A percentile compares a stretch with the other conserved stretches of the same genome.
Conservation (phyloP, 108 stramenopile species). For the Craspedostauros australis region DNA sequence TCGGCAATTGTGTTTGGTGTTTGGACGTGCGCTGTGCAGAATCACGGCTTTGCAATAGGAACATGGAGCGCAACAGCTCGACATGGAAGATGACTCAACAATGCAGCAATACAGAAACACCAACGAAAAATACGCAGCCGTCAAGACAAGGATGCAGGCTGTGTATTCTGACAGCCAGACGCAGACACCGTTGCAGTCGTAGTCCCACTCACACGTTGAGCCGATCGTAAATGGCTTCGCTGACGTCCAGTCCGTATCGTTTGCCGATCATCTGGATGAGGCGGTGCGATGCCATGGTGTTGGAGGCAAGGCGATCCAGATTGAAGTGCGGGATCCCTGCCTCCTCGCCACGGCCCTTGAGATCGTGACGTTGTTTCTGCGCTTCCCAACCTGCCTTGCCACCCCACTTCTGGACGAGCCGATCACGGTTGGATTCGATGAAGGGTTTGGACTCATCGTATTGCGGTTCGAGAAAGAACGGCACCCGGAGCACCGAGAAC, state of each 20-base stretch:
- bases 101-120: background rate
- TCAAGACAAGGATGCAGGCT: no score
- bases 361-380: conserved; percentile 66
- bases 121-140: background rate
- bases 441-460: conserved; percentile 64
- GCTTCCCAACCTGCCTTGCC: conserved; percentile 65
- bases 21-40: no score
- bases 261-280: conserved; percentile 78
- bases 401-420: conserved; percentile 79
- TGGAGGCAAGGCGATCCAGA: conserved; percentile 72
- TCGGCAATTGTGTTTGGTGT: no score
- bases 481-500: conserved; percentile 74
- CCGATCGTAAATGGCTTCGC: conserved; percentile 72
- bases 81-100: background rate
- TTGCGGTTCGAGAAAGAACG: conserved; percentile 81
- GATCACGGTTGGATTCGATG: conserved; percentile 75
- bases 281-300: conserved; percentile 82
- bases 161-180: no score
- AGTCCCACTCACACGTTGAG: conserved; percentile 50
- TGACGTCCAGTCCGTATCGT: conserved; percentile 55
- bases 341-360: conserved; percentile 69
- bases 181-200: no score
- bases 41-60: no score
- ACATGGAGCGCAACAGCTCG: background rate
- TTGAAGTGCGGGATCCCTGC: conserved; percentile 86